phyloP scores from a whole-genome alignment of 805 yeast genomes.

The Saccharomyces mikatae region DNA sequence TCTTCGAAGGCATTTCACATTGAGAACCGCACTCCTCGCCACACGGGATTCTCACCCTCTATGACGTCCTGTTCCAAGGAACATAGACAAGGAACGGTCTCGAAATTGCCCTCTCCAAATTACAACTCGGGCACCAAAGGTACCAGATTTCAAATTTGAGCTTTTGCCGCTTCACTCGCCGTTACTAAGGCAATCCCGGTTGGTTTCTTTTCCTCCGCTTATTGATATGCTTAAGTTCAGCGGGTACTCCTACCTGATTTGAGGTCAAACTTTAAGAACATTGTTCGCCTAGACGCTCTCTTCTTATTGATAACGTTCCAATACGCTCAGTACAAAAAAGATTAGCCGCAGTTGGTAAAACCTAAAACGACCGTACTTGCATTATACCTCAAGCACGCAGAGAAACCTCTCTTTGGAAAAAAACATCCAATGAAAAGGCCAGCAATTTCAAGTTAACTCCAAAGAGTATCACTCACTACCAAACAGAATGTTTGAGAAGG shows the following conservation, averaged over 20 bases:
- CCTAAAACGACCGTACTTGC: conserved; percentile 16
- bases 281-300: conserved; percentile 14
- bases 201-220: conserved; percentile 41
- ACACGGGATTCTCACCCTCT: conserved; percentile 39
- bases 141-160: conserved; percentile 38
- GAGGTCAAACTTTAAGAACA: conserved; percentile 32
- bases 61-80: conserved; percentile 36
- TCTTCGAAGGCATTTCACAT: conserved; percentile 28
- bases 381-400: neutral
- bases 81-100: conserved; percentile 31
- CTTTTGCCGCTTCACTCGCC: conserved; percentile 36
- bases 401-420: neutral
- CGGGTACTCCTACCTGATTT: conserved; percentile 35
- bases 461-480: conserved; percentile 30
- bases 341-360: conserved; percentile 16
- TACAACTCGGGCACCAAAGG: conserved; percentile 34
- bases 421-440: conserved; percentile 17
- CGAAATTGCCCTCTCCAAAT: conserved; percentile 33
- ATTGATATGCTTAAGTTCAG: conserved; percentile 40
- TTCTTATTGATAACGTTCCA: neutral
- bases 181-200: conserved; percentile 39
- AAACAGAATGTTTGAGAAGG: conserved; percentile 30
- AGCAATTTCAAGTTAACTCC: conserved; percentile 29
- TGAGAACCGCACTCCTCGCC: conserved; percentile 26
- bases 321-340: conserved; percentile 3